phyloP scores from a whole-genome alignment of 2,329 filamentous ascomycete species.

The Microsporum audouinii region DNA sequence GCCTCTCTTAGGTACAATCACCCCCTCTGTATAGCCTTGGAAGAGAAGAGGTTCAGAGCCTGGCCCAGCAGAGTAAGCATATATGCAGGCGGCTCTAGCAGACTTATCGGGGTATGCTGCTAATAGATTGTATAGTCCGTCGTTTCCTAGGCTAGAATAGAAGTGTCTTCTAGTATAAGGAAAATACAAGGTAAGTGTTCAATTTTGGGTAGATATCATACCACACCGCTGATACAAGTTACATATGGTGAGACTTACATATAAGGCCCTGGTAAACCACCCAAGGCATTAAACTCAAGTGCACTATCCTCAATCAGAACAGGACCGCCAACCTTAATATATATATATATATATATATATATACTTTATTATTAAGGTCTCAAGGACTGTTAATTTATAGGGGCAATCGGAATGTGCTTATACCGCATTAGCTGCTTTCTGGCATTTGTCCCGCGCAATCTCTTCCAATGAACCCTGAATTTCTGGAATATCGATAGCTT shows the following conservation, averaged over 20 bases:
- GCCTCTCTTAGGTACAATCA: constrained; percentile 74
- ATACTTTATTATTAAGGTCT: not conserved
- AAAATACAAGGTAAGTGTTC: not conserved
- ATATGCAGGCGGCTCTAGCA: constrained; percentile 92
- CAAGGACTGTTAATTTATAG: not conserved
- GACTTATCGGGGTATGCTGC: constrained; percentile 81
- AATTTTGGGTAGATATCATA: too few species aligned
- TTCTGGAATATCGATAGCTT: constrained; percentile 70
- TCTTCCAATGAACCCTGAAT: constrained; percentile 88
- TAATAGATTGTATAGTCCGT: constrained; percentile 81
- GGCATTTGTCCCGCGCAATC: constrained; percentile 78
- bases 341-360: not conserved
- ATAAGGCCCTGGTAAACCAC: constrained; percentile 84
- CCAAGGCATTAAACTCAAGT: constrained; percentile 79
- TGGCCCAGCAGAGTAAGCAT: constrained; percentile 79
- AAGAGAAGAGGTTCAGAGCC: constrained; percentile 77
- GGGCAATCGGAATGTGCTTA: constrained; percentile 17
- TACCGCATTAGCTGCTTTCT: constrained; percentile 66
- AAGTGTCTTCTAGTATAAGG: constrained; percentile 70
- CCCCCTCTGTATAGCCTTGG: constrained; percentile 78
- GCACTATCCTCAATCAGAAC: constrained; percentile 95
- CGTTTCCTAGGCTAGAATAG: constrained; percentile 66
- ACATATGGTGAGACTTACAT: constrained; percentile 51
- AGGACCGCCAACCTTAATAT: constrained; percentile 59
- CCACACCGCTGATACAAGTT: too few species aligned